Percentiles rank a stretch among this genome's conserved stretches.
These are phyloP conservation scores for Ulmus americana DNA, from an alignment of 331 rosid genomes.

Conservation along the genomic window DNA sequence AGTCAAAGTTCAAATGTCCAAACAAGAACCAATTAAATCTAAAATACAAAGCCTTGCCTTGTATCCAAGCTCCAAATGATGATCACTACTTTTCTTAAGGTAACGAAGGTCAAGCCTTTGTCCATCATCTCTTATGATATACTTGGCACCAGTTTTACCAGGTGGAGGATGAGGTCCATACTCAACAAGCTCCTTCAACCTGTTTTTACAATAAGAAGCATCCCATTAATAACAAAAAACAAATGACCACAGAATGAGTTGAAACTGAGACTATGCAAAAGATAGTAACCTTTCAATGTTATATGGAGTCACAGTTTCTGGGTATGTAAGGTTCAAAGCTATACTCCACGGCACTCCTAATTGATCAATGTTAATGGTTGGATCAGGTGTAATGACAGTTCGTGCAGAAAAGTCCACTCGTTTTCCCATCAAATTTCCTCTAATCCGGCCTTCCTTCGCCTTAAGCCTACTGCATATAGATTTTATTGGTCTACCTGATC, in stretches of 20 bases:
- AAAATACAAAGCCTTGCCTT: conserved; percentile 45
- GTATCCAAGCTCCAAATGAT: conserved; percentile 96
- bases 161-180: conserved; percentile 99
- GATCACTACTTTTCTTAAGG: conserved; percentile 94
- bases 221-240: not conserved
- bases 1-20: not conserved
- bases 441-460: conserved; percentile 95
- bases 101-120: conserved; percentile 98
- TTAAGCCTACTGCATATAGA: conserved; percentile 97
- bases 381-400: conserved; percentile 96
- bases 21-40: not conserved
- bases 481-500: conserved; percentile 96
- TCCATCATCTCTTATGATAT: conserved; percentile 94
- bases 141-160: conserved; percentile 99
- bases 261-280: conserved; percentile 3
- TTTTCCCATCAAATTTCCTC: conserved; percentile 97
- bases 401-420: conserved; percentile 98
- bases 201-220: conserved; percentile 20
- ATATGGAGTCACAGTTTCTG: conserved; percentile 97
- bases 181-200: conserved; percentile 95
- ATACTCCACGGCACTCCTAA: conserved; percentile 99
- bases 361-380: conserved; percentile 83
- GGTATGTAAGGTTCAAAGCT: conserved; percentile 91
- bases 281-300: conserved; percentile 77
- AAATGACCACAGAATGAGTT: not conserved